Evolutionary conservation across 495 filamentous ascomycete species (phyloP).

Genomic region (Elasticomyces elasticus): DNA sequence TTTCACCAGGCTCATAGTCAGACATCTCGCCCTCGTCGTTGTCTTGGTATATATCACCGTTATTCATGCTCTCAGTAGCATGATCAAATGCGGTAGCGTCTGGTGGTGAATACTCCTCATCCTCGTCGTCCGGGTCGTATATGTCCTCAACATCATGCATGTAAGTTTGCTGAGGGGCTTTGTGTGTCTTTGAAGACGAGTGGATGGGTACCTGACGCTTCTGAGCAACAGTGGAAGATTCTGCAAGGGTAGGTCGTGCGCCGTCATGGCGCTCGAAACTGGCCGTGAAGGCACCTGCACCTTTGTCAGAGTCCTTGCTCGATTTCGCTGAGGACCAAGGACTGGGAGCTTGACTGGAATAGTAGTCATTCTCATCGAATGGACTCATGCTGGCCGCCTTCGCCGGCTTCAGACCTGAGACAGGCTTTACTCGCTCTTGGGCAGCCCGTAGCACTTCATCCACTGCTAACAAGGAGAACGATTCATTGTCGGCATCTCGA

Average conservation of each 20-base stretch:
- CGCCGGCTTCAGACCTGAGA: conserved; percentile 41
- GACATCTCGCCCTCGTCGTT: conserved; percentile 13
- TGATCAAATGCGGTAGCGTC: conserved; percentile 16
- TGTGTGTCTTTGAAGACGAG: not conserved
- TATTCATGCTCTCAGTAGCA: not conserved
- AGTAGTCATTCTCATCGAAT: conserved; percentile 88
- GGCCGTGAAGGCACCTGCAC: conserved; percentile 17
- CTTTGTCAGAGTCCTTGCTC: conserved; percentile 20
- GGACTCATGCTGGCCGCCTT: conserved; percentile 56
- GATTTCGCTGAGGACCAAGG: conserved; percentile 36
- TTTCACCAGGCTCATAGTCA: conserved; percentile 24
- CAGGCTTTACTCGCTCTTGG: conserved; percentile 57
- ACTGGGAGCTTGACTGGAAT: conserved; percentile 59
- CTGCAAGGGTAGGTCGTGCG: not conserved
- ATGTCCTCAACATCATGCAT: not conserved
- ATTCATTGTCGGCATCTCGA: conserved; percentile 48
- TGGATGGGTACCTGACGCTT: not conserved
- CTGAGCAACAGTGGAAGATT: conserved; percentile 5
- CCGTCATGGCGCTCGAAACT: conserved; percentile 20
- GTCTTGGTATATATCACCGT: not conserved
- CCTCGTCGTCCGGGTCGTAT: conserved; percentile 16
- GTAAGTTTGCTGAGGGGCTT: not conserved
- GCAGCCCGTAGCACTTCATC: conserved; percentile 63
- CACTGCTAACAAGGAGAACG: conserved; percentile 62
- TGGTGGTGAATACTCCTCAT: conserved; percentile 22